These are phyloP conservation scores for Ceriops zippeliana DNA, from an alignment of 345 rosid species.

Conservation along the genomic window DNA sequence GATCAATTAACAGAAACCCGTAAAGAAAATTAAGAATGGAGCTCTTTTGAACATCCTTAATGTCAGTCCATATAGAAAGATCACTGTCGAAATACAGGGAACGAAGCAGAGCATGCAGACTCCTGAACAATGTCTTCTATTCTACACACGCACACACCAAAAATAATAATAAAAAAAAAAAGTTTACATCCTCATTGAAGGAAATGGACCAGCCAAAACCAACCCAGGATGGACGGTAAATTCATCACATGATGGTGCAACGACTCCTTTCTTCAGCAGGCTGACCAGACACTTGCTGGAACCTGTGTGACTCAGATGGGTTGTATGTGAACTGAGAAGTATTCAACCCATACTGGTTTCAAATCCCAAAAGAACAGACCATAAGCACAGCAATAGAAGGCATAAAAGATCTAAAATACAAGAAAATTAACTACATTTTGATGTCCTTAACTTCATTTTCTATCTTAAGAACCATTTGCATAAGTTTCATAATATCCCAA, in stretches of 20 bases:
- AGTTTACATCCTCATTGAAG: slow-evolving; percentile 17
- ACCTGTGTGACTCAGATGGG: slow-evolving; percentile 75
- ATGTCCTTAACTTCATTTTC: too few species aligned
- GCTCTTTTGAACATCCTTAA: too few species aligned
- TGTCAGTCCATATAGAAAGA: too few species aligned
- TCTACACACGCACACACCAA: slow-evolving; percentile 22
- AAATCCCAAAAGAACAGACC: slow-evolving; percentile 3
- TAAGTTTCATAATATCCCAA: too few species aligned
- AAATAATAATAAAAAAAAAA: slow-evolving; percentile 8
- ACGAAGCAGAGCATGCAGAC: background rate
- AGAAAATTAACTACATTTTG: too few species aligned
- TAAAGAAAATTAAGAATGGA: too few species aligned
- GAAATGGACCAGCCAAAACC: slow-evolving; percentile 3
- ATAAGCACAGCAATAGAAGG: background rate
- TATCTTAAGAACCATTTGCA: too few species aligned
- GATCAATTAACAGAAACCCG: too few species aligned
- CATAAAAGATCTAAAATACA: too few species aligned
- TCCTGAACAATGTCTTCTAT: slow-evolving; percentile 27
- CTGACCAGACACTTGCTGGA: slow-evolving; percentile 59
- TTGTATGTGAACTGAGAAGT: slow-evolving; percentile 93
- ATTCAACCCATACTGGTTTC: slow-evolving; percentile 81
- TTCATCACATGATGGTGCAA: slow-evolving; percentile 74
- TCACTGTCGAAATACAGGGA: too few species aligned
- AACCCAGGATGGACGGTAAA: slow-evolving; percentile 1
- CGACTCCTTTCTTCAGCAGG: slow-evolving; percentile 78